Percentiles rank a stretch among this genome's conserved stretches.
Conservation (phyloP, 2,329 filamentous ascomycete species). For the Trichothecium roseum region DNA sequence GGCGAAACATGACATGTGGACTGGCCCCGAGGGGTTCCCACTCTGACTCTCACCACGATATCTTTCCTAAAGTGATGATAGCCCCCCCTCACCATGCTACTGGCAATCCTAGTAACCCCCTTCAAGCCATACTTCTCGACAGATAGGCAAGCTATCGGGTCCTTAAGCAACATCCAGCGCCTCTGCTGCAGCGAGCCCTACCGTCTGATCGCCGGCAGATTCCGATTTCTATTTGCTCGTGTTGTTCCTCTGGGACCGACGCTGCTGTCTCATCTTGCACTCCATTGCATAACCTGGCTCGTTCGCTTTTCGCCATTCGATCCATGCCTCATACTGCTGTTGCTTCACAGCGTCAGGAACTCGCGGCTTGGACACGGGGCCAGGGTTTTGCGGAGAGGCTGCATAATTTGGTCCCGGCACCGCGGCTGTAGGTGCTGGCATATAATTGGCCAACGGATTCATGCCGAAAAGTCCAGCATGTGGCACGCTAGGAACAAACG, state of each 20-base stretch:
- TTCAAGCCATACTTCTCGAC: background rate
- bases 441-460: too few relatives aligned
- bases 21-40: too few relatives aligned
- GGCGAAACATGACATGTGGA: background rate
- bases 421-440: background rate
- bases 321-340: constrained; percentile 35
- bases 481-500: too few relatives aligned
- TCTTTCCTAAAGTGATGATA: too few relatives aligned
- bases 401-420: background rate
- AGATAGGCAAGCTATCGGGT: background rate
- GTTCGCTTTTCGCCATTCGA: constrained; percentile 37
- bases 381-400: constrained; percentile 1
- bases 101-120: background rate
- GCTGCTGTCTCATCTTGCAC: constrained; percentile 33
- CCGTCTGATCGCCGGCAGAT: background rate
- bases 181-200: background rate
- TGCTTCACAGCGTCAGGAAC: constrained; percentile 29
- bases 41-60: too few relatives aligned
- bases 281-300: constrained; percentile 35
- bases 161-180: too few relatives aligned
- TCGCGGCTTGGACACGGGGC: constrained; percentile 27
- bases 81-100: too few relatives aligned
- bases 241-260: constrained; percentile 19
- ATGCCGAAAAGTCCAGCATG: too few relatives aligned
- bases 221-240: constrained; percentile 3